Evolutionary conservation across 1,284 basidiomycete species (phyloP).

Genomic region (Heterobasidion annosum): DNA sequence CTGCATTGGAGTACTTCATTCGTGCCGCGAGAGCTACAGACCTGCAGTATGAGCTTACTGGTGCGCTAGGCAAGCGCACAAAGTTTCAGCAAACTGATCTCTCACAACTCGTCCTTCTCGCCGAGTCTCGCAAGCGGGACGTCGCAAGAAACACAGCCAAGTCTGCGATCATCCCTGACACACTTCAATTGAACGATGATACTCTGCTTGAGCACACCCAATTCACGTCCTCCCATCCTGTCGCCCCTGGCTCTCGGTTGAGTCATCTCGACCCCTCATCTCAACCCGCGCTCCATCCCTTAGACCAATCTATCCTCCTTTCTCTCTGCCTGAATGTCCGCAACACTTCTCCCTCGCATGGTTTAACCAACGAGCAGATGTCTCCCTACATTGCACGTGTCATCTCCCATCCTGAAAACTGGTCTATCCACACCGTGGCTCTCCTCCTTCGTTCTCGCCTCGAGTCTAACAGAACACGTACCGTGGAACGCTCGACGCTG

Average conservation of each 20-base stretch:
- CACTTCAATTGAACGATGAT: slow-evolving; percentile 87
- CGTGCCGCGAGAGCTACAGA: slow-evolving; percentile 72
- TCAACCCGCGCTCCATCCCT: slow-evolving; percentile 82
- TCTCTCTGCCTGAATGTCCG: slow-evolving; percentile 84
- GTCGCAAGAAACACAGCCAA: slow-evolving; percentile 13
- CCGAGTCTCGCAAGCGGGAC: slow-evolving; percentile 65
- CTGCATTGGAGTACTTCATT: slow-evolving; percentile 76
- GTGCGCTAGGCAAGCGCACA: slow-evolving; percentile 89
- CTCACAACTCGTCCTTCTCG: slow-evolving; percentile 91
- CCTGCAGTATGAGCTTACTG: slow-evolving; percentile 87
- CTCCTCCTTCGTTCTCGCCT: slow-evolving; percentile 85
- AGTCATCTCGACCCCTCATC: slow-evolving; percentile 70
- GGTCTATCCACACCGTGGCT: slow-evolving; percentile 93
- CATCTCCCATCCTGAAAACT: slow-evolving; percentile 81
- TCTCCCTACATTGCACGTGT: slow-evolving; percentile 82
- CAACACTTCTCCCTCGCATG: slow-evolving; percentile 81
- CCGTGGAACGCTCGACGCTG: slow-evolving; percentile 81
- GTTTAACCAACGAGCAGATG: slow-evolving; percentile 87
- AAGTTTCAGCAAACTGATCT: slow-evolving; percentile 83
- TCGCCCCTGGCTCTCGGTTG: slow-evolving; percentile 34
- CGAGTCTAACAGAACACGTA: slow-evolving; percentile 79
- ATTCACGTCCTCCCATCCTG: slow-evolving; percentile 67
- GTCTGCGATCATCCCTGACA: slow-evolving; percentile 54
- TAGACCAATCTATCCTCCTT: slow-evolving; percentile 88
- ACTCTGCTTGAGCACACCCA: slow-evolving; percentile 92